These are phyloP conservation scores for Xylaria flabelliformis DNA, from an alignment of 495 filamentous ascomycete species.

Conservation along the genomic window DNA sequence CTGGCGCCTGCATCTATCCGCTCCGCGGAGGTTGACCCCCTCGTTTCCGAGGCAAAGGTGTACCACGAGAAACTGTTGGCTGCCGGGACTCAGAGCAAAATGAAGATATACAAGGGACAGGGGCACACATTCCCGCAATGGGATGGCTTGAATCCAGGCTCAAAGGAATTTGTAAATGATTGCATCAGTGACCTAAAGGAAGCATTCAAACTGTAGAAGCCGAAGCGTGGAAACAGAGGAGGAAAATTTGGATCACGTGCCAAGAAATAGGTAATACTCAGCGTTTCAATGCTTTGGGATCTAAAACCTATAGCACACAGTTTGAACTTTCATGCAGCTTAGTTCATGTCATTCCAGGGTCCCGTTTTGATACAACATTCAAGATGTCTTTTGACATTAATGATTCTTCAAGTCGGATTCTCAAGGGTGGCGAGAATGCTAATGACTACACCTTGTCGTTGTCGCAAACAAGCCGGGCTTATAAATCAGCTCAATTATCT, in stretches of 20 bases:
- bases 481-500: not conserved
- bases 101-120: slow-evolving; percentile 47
- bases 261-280: not conserved
- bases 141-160: slow-evolving; percentile 41
- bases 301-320: not conserved
- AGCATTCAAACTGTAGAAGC: slow-evolving; percentile 33
- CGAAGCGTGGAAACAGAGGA: not conserved
- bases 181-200: slow-evolving; percentile 40
- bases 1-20: slow-evolving; percentile 44
- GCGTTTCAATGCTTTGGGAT: not conserved
- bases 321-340: not conserved
- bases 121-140: slow-evolving; percentile 48
- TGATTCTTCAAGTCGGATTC: not conserved
- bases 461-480: not conserved
- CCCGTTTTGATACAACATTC: not conserved
- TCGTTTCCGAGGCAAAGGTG: slow-evolving; percentile 42
- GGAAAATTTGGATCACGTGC: not conserved
- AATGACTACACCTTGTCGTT: too few relatives aligned
- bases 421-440: too few relatives aligned
- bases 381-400: not conserved
- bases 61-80: slow-evolving; percentile 45
- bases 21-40: slow-evolving; percentile 44
- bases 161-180: slow-evolving; percentile 44
- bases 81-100: slow-evolving; percentile 42
- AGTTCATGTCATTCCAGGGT: not conserved